phyloP scores from a whole-genome alignment of 192 early-diverging fungal species.

The Coemansia sp. region DNA sequence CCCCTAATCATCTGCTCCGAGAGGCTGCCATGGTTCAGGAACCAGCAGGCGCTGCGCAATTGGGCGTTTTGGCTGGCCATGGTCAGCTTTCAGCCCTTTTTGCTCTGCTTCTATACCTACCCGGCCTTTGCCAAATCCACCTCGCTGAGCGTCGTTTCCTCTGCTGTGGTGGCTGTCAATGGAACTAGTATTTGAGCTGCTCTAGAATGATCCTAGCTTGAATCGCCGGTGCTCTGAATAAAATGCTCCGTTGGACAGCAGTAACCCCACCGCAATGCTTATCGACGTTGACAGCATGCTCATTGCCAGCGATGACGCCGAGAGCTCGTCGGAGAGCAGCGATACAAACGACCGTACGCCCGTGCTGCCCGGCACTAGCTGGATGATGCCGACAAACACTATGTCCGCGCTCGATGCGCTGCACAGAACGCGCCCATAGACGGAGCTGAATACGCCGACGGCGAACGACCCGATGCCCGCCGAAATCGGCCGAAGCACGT shows the following conservation, averaged over 20 bases:
- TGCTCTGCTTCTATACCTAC: constrained; percentile 70
- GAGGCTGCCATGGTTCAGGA: constrained; percentile 58
- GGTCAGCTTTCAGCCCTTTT: constrained; percentile 79
- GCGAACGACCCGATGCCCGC: constrained; percentile 67
- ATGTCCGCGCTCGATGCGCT: constrained; percentile 66
- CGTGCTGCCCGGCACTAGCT: constrained; percentile 76
- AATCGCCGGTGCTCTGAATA: constrained; percentile 35
- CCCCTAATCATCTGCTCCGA: constrained; percentile 75
- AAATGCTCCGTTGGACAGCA: constrained; percentile 30
- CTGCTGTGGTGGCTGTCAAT: background rate
- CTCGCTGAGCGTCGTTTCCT: background rate
- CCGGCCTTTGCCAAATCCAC: constrained; percentile 28
- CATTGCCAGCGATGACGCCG: constrained; percentile 39
- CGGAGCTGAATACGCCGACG: constrained; percentile 69
- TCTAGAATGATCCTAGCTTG: constrained; percentile 21
- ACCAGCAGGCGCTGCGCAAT: constrained; percentile 71
- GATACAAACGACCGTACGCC: constrained; percentile 61
- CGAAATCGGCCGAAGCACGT: constrained; percentile 55
- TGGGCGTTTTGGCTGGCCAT: constrained; percentile 88
- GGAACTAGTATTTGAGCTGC: background rate
- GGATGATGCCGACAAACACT: constrained; percentile 67
- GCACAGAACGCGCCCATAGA: constrained; percentile 62
- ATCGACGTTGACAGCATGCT: constrained; percentile 29
- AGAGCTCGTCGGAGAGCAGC: constrained; percentile 54
- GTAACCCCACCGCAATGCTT: constrained; percentile 30